A percentile compares a stretch with the other conserved stretches of the same genome.
Conservation (phyloP, 192 early-diverging fungal species). For the Lunasporangiospora selenospora region DNA sequence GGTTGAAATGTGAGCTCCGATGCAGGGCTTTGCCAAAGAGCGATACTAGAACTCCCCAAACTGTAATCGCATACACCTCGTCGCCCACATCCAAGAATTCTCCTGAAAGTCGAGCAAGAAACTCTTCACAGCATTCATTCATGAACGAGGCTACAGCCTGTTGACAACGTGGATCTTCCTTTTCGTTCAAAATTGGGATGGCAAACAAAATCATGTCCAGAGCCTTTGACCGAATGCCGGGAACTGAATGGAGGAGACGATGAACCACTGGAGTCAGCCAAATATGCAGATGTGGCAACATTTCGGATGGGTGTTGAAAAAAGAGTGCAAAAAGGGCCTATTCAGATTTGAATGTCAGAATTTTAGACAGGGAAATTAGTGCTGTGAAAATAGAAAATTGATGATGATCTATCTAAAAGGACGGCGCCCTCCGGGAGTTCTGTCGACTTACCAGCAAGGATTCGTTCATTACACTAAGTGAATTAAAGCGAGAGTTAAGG, state of each 20-base stretch:
- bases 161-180: slow-evolving; percentile 10
- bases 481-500: slow-evolving; percentile 24
- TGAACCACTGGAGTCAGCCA: slow-evolving; percentile 18
- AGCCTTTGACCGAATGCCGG: slow-evolving; percentile 26
- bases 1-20: slow-evolving; percentile 17
- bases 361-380: too few species aligned
- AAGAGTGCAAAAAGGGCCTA: slow-evolving; percentile 13
- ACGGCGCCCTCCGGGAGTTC: too few species aligned
- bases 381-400: background rate
- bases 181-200: slow-evolving; percentile 24
- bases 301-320: slow-evolving; percentile 12
- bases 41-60: slow-evolving; percentile 35
- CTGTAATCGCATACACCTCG: slow-evolving; percentile 34
- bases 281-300: slow-evolving; percentile 5
- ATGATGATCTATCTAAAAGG: too few species aligned
- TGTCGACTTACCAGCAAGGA: slow-evolving; percentile 10
- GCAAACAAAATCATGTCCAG: slow-evolving; percentile 11
- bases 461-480: slow-evolving; percentile 17
- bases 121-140: slow-evolving; percentile 10
- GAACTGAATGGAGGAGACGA: slow-evolving; percentile 8
- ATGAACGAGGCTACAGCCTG: slow-evolving; percentile 10
- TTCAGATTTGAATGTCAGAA: background rate
- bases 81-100: slow-evolving; percentile 12
- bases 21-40: slow-evolving; percentile 24
- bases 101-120: slow-evolving; percentile 6